Base-by-base conservation (phyloP, 768 basidiomycete species). In the Tulasnella sp. region DNA sequence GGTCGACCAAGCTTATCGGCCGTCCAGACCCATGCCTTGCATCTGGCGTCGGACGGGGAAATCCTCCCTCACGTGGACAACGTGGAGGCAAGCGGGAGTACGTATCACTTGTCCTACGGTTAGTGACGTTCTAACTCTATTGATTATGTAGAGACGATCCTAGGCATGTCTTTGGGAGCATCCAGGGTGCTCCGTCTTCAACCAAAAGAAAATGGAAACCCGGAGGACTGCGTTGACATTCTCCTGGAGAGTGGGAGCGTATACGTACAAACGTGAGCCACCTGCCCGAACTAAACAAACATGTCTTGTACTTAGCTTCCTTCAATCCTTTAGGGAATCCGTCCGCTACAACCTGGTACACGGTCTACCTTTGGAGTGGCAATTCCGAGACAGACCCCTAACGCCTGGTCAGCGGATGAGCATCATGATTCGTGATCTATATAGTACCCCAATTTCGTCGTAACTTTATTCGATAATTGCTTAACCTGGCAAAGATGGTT, bases 1-100 rank as follows among this genome's bases (percentile, higher is more conserved):
- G 78, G 93, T 32, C 39, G 81, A 2, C 79, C 78, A 8, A 37
- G 26, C 14, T 19, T 64, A 26, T 47, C 71, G 6, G 17, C 71
- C 39, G 83, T 83, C 12, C 90, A 92, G 77, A 92, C 90, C 0
- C 94, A 96, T 79, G 77, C 94, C 17, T 81, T 96, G 26, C 94
- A 95, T 79, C 84, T 95, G 22, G 85, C 91, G n/a, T 88, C 91
- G 5, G 78, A 86, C 63, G 94, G 94, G n/a, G 85, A 89, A 77
- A 95, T 96, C 66, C 81, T 87, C 37, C 89, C 90, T 7, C 94
- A 95, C 78, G 82, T 92, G 19, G 94, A 95, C 79, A 93, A 93
- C 78, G 72, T 87, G 16, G 82, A 83, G 67, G 89, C 93, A 8
- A 94, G 92, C 78, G 94, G 94, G 1, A 76, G 75, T 26, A 76